These are phyloP conservation scores for Colletotrichum paranaense DNA, from an alignment of 2,329 filamentous ascomycete genomes.

Conservation along the genomic window DNA sequence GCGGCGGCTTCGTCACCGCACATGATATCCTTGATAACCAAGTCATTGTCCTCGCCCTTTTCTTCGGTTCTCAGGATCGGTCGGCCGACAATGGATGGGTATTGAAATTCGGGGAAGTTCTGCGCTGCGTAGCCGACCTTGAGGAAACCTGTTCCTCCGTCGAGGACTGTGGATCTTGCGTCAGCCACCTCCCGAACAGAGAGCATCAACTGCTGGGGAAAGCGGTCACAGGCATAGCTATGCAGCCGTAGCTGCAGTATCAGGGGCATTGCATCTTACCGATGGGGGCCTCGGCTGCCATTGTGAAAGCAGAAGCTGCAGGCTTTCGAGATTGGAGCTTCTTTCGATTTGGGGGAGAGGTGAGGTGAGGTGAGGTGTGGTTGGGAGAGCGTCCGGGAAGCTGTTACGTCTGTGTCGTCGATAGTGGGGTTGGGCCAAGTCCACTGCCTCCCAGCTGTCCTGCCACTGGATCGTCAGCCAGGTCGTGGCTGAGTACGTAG, in stretches of 20 bases:
- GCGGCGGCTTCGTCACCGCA: slow-evolving; percentile 98
- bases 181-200: slow-evolving; percentile 31
- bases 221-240: background rate
- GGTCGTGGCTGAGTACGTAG: slow-evolving; percentile 27
- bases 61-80: slow-evolving; percentile 98
- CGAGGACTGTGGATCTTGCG: slow-evolving; percentile 77
- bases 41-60: slow-evolving; percentile 64
- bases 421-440: slow-evolving; percentile 35
- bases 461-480: slow-evolving; percentile 32
- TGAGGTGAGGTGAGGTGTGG: slow-evolving; percentile 22
- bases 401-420: slow-evolving; percentile 37
- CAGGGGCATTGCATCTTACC: slow-evolving; percentile 51
- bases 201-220: background rate
- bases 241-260: background rate
- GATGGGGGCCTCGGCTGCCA: slow-evolving; percentile 68
- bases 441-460: slow-evolving; percentile 26
- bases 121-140: slow-evolving; percentile 99
- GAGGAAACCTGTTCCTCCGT: slow-evolving; percentile 99
- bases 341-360: slow-evolving; percentile 43
- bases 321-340: slow-evolving; percentile 26
- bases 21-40: slow-evolving; percentile 97
- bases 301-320: slow-evolving; percentile 45
- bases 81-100: slow-evolving; percentile 96
- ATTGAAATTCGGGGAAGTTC: slow-evolving; percentile 99
- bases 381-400: slow-evolving; percentile 31